phyloP scores from a whole-genome alignment of 2,329 filamentous ascomycete genomes.

The Pyrenochaeta sp. region DNA sequence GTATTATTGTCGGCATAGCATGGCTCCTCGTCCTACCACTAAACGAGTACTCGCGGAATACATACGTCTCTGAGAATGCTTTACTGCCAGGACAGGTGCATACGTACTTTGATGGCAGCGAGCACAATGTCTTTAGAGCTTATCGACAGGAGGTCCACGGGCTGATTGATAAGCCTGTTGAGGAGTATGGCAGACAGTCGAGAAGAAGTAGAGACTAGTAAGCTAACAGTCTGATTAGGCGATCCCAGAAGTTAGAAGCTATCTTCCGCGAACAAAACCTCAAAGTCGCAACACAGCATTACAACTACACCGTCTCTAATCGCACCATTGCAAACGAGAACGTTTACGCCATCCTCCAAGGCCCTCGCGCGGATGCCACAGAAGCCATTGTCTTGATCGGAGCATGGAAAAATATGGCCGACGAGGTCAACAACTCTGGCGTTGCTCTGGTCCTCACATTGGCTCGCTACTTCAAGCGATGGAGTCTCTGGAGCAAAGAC shows the following conservation, averaged over 20 bases:
- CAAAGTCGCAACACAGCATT: slow-evolving; percentile 88
- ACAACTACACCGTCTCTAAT: slow-evolving; percentile 82
- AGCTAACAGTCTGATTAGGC: slow-evolving; percentile 52
- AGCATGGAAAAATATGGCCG: slow-evolving; percentile 84
- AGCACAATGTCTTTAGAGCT: slow-evolving; percentile 92
- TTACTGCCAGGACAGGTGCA: slow-evolving; percentile 95
- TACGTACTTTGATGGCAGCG: slow-evolving; percentile 95
- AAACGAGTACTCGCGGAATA: slow-evolving; percentile 87
- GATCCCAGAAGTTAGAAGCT: slow-evolving; percentile 74
- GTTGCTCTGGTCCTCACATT: slow-evolving; percentile 86
- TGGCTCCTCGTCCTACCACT: slow-evolving; percentile 93
- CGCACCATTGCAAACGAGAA: slow-evolving; percentile 82
- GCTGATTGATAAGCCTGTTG: slow-evolving; percentile 57
- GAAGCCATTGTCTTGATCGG: slow-evolving; percentile 94
- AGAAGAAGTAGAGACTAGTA: neutral
- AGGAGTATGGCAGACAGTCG: slow-evolving; percentile 42
- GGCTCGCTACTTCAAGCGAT: slow-evolving; percentile 93
- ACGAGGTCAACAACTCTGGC: slow-evolving; percentile 82
- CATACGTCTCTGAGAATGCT: slow-evolving; percentile 98
- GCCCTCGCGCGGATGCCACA: slow-evolving; percentile 92
- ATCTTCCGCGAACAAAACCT: slow-evolving; percentile 82
- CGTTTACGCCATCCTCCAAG: slow-evolving; percentile 90
- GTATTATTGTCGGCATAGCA: slow-evolving; percentile 81
- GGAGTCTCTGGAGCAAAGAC: slow-evolving; percentile 99
- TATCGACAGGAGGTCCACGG: slow-evolving; percentile 84